These are phyloP conservation scores for Calonectria montana DNA, from an alignment of 2,329 filamentous ascomycete species.

Conservation along the genomic window DNA sequence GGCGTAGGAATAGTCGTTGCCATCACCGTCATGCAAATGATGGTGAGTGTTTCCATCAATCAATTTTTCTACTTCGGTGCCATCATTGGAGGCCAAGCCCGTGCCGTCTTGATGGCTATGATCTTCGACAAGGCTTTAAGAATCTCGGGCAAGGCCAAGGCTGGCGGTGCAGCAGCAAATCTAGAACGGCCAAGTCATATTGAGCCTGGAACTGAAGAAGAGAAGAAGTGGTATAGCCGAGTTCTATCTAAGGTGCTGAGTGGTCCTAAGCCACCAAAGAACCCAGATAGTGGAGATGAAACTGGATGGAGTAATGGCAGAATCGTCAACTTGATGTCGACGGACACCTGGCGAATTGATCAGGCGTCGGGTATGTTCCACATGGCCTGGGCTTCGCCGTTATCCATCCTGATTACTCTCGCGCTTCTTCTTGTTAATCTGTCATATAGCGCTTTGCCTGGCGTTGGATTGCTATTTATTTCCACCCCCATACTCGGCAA, in stretches of 20 bases:
- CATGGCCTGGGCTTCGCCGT: constrained; percentile 4
- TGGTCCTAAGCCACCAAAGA: neutral
- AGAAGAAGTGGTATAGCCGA: constrained; percentile 7
- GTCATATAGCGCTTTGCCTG: constrained; percentile 16
- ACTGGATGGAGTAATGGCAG: constrained; percentile 5
- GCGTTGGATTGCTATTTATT: constrained; percentile 6
- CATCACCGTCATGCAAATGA: neutral
- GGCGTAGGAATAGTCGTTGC: constrained; percentile 8
- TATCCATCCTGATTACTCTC: constrained; percentile 8
- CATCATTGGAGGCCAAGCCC: neutral
- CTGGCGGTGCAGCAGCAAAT: neutral
- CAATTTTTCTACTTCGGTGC: constrained; percentile 13
- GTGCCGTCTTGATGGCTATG: constrained; percentile 5
- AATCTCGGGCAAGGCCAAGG: constrained; percentile 7
- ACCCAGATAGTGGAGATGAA: neutral
- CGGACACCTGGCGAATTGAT: constrained; percentile 18
- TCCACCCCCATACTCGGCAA: constrained; percentile 5
- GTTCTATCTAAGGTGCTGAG: neutral
- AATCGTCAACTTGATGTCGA: constrained; percentile 19
- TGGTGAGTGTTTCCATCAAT: neutral
- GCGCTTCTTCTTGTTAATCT: constrained; percentile 16
- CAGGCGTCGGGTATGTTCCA: constrained; percentile 18
- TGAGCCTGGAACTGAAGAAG: constrained; percentile 7
- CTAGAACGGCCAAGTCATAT: neutral
- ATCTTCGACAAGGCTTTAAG: constrained; percentile 12